Evolutionary conservation across 495 filamentous ascomycete species (phyloP).

Genomic region (Penicillium lividum): DNA sequence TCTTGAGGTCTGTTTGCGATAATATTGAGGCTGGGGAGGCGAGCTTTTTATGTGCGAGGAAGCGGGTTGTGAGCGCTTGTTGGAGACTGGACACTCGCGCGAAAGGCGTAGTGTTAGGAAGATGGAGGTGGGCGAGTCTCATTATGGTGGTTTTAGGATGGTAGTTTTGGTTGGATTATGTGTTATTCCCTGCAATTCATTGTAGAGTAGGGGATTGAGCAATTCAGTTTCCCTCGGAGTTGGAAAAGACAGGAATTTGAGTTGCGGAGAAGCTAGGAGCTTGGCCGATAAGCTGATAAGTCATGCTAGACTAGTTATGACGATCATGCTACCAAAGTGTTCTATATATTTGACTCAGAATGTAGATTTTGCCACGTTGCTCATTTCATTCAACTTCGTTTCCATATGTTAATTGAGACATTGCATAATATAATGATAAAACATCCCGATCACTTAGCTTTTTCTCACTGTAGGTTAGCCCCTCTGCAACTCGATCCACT

Average conservation of each 20-base stretch:
- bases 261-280: constrained; percentile 31
- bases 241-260: background rate
- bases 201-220: background rate
- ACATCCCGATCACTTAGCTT: background rate
- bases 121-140: constrained; percentile 68
- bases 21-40: constrained; percentile 27
- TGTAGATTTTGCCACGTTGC: background rate
- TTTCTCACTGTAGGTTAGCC: background rate
- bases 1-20: constrained; percentile 20
- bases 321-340: background rate
- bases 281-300: constrained; percentile 4
- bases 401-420: background rate
- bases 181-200: background rate
- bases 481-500: background rate
- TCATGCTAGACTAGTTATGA: background rate
- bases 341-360: background rate
- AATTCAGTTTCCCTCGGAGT: constrained; percentile 24
- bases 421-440: background rate
- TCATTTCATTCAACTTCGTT: background rate
- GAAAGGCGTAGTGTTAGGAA: constrained; percentile 59
- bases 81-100: constrained; percentile 49
- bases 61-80: constrained; percentile 46
- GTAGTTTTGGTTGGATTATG: background rate
- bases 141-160: constrained; percentile 19
- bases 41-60: constrained; percentile 48